Percentiles rank a stretch among this genome's conserved stretches.
Conservation (phyloP, 1,284 basidiomycete genomes). For the Cutaneotrichosporon curvatum region DNA sequence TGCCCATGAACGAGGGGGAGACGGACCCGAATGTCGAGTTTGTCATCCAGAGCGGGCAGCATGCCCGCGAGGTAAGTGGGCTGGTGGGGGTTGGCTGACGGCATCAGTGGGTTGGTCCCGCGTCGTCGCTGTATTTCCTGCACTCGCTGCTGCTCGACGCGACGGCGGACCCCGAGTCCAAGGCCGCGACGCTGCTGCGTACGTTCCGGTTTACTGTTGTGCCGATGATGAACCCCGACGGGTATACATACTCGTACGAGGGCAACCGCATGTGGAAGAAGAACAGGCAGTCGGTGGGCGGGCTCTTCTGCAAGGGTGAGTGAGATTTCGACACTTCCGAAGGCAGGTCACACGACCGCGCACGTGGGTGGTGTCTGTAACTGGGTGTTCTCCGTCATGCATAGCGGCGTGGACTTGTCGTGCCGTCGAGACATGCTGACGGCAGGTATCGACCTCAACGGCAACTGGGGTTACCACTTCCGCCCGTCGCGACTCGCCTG, state of each 20-base stretch:
- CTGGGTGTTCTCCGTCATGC: no score
- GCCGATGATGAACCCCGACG: constrained; percentile 75
- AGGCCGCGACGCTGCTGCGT: constrained; percentile 50
- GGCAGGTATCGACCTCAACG: constrained; percentile 74
- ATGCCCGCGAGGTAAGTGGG: constrained; percentile 62
- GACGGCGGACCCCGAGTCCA: constrained; percentile 39
- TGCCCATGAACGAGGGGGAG: constrained; percentile 8
- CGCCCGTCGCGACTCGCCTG: constrained; percentile 45
- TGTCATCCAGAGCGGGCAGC: constrained; percentile 67
- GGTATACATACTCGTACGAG: constrained; percentile 62
- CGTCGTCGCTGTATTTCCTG: constrained; percentile 64
- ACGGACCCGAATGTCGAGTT: constrained; percentile 46
- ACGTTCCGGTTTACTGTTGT: constrained; percentile 67
- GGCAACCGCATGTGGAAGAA: constrained; percentile 74
- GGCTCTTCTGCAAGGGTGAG: constrained; percentile 44
- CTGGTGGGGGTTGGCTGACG: background rate
- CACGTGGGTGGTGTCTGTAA: no score
- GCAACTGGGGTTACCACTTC: constrained; percentile 57
- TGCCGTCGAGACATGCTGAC: constrained; percentile 2
- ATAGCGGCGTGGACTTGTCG: no score
- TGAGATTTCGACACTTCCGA: background rate
- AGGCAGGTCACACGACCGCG: no score
- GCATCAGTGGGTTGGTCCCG: constrained; percentile 72
- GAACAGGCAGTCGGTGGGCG: constrained; percentile 57
- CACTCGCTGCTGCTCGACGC: constrained; percentile 58